These are phyloP conservation scores for Staphylotrichum longicolle DNA, from an alignment of 495 filamentous ascomycete species.

Conservation along the genomic window DNA sequence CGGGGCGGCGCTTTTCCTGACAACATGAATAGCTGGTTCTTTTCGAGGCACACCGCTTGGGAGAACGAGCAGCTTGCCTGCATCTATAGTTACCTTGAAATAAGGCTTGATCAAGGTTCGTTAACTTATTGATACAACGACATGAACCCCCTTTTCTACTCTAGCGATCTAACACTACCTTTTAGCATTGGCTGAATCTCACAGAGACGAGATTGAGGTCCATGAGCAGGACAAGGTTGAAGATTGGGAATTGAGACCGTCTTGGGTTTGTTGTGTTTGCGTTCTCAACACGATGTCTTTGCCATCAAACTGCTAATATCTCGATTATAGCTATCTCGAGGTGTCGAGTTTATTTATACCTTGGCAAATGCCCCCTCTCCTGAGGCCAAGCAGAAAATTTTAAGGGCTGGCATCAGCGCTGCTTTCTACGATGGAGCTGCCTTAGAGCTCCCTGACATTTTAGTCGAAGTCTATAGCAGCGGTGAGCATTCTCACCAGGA, in stretches of 20 bases:
- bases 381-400: background rate
- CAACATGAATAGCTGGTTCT: background rate
- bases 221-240: background rate
- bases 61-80: constrained; percentile 1
- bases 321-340: background rate
- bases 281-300: background rate
- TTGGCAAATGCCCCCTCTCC: constrained; percentile 1
- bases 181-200: background rate
- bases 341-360: background rate
- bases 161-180: background rate
- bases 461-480: background rate
- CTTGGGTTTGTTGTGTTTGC: background rate
- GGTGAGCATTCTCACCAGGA: background rate
- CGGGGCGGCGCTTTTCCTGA: background rate
- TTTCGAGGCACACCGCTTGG: background rate
- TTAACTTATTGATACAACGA: background rate
- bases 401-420: background rate
- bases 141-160: background rate
- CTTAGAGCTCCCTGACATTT: background rate
- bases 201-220: too few relatives aligned
- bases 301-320: background rate
- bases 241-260: background rate
- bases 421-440: background rate
- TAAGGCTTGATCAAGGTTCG: constrained; percentile 7
- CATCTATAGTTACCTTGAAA: background rate